Evolutionary conservation across 2,329 filamentous ascomycete species (phyloP), one percentile per base, ranked within the genome.

Genomic region (Venturiaceae sp.): DNA sequence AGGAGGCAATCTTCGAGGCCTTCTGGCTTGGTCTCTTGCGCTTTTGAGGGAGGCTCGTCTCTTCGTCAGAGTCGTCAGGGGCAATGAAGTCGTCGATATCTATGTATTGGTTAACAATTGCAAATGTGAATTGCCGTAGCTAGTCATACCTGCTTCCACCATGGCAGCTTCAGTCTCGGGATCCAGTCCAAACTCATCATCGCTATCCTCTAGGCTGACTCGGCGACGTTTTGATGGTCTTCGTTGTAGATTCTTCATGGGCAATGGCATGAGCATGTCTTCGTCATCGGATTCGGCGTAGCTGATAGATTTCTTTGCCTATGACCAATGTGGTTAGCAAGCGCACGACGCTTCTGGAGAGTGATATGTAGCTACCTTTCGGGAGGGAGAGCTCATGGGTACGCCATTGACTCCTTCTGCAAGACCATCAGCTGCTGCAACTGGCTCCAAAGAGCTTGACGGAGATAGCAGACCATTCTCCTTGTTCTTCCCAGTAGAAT

Each of bases 31-130:
- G 71, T n/a, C 87, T 80, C 66, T 80, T 81, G 59, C 87, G 76
- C 73, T 95, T 96, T 68, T 83, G 87, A 0, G 86, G 77, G 26
- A 79, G 71, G 69, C 65, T 76, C 63, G 62, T 78, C 67, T 83
- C 80, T 19, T 84, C 87, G 53, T 95, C 91, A 0, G 90, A 92
- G 44, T 95, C 90, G 66, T 96, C 92, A 0, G 87, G 84, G 4
- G 87, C 91, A 26, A 97, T 79, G 66, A 97, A 97, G 69, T 96
- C 88, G 61, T 86, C 90, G 75, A 95, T 83, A 57, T 94, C 89
- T 73, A 80, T 19, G 37, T 16, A 5, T 16, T 34, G 4, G 16
- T 58, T 39, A 57, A 23, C n/a, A 8, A 36, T 26, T 41, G 54
- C 14, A n/a, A 3, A 6, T 14, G 14, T 14, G 21, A 16, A 7